phyloP scores from a whole-genome alignment of 1,284 basidiomycete genomes.

The Moesziomyces globuligerus region DNA sequence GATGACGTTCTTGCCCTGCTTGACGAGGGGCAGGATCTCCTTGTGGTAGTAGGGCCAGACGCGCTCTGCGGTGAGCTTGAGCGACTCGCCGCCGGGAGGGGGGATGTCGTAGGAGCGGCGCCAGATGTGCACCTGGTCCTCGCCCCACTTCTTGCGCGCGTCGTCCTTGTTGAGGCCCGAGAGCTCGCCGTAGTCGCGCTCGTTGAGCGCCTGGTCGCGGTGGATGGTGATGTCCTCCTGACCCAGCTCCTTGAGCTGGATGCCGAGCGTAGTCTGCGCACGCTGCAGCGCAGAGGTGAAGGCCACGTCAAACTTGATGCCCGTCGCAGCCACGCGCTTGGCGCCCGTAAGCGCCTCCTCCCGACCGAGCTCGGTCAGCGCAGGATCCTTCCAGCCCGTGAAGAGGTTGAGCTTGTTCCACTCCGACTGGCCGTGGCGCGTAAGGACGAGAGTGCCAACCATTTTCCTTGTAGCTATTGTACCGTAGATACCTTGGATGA shows the following conservation, averaged over 20 bases:
- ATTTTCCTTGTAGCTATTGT: slow-evolving; percentile 13
- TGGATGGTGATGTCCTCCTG: slow-evolving; percentile 66
- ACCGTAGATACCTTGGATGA: neutral
- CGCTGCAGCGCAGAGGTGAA: slow-evolving; percentile 69
- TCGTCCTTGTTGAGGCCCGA: slow-evolving; percentile 69
- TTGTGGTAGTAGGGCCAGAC: slow-evolving; percentile 69
- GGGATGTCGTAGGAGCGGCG: slow-evolving; percentile 68
- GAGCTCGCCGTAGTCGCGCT: slow-evolving; percentile 69
- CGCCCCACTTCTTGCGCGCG: slow-evolving; percentile 69
- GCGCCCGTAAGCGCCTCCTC: slow-evolving; percentile 66
- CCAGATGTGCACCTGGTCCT: slow-evolving; percentile 70
- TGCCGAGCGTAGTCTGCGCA: slow-evolving; percentile 69
- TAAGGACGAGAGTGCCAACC: slow-evolving; percentile 65
- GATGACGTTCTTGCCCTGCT: slow-evolving; percentile 68
- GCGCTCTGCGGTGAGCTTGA: slow-evolving; percentile 69
- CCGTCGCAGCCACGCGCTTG: slow-evolving; percentile 64
- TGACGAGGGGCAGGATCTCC: slow-evolving; percentile 68
- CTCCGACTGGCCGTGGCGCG: slow-evolving; percentile 67
- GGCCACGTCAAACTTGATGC: slow-evolving; percentile 67
- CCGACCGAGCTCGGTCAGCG: slow-evolving; percentile 64
- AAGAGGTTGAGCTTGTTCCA: slow-evolving; percentile 68
- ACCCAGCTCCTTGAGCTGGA: slow-evolving; percentile 68
- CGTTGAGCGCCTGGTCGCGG: slow-evolving; percentile 69
- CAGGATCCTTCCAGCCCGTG: slow-evolving; percentile 68
- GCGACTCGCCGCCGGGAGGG: slow-evolving; percentile 69